Base-by-base conservation (phyloP, 306 rosid genomes). In the Cicer yamashitae region DNA sequence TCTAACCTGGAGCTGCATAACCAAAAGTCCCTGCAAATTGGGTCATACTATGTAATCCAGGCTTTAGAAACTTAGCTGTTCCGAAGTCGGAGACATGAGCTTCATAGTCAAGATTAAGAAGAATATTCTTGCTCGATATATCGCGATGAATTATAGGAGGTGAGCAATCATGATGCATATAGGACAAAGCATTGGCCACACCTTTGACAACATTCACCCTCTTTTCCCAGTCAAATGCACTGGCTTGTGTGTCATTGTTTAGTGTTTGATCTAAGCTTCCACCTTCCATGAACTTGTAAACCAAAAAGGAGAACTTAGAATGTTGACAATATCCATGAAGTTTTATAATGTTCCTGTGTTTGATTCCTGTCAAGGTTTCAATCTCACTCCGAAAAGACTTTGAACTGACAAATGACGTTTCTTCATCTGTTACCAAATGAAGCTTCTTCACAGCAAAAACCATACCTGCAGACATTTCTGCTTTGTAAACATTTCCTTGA, bases 361-460 rank as follows among this genome's bases (percentile, higher is more conserved):
- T 82, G 41, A 76, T 76, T 54, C 50, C 74, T 53, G 78, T 76
- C 75, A 82, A 71, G 30, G 75, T 34, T 56, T 76, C 70, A 69
- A 83, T 74, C 75, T 83, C 83, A n/a, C 74, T 78, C 3, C 1
- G 6, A 30, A 83, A 83, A 52, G 75, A 67, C 67, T 64, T 82
- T 14, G 76, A 77, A 48, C 56, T 70, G 18, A 52, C 9, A 10
- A 22, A 8, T 13, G 82, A 71, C 65, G 44, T 71, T n/a, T 61
- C 64, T 6, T 76, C 82, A 47, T 65, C 59, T 1, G 53, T n/a
- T n/a, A 20, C 75, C 0, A 20, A 37, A 47, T 82, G 82, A 71
- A 82, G 75, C 67, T 79, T 83, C 70, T 83, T 83, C 75, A 83
- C 75, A 6, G 86, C 86, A 44, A 78, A 59, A 60, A 83, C 81